Evolutionary conservation across 495 filamentous ascomycete genomes (phyloP), one percentile per base, ranked within the genome.

Genomic region (Podospora pseudoanserina): DNA sequence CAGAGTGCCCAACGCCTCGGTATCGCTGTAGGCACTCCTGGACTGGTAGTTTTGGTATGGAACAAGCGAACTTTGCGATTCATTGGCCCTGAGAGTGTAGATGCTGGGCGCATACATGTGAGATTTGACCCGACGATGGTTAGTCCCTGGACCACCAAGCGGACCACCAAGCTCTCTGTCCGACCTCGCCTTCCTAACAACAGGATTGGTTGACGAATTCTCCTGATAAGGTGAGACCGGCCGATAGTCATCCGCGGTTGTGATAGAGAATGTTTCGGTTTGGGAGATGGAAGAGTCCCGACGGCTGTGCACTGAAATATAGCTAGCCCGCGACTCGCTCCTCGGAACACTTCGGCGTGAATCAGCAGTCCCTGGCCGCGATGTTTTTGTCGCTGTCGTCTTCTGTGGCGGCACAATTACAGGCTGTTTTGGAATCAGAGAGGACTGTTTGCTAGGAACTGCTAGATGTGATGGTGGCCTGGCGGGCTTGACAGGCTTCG

Each of bases 41-140:
- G 19, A 79, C 15, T 82, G 79, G 15, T 81, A 78, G 16, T 81
- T 78, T 49, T 84, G 82, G 18, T 87, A 85, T 27, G 91, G 79
- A 2, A 88, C 75, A 15, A 93, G 81, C 0, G 90, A 92, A 0
- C 84, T 85, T 56, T 87, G 84, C 0, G 90, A 92, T 26, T 87
- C 86, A 19, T 85, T 86, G 9, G 87, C 87, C 26, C 83, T 83
- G 0, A 92, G 75, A 0, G 90, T 92, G 72, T 92, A 92, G 69
- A 93, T 86, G 67, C 90, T 92, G 4, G 89, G 86, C 13, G 74
- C 67, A 49, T 79, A 73, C 7, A 79, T 73, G 54, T 81, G 73
- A 3, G 83, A 82, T 30, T 72, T 68, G n/a, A 70, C 70, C 18
- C 80, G 75, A 32, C 76, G 74, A 60, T 80, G 82, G 34, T 58